These are phyloP conservation scores for Ceratocystis papillata DNA, from an alignment of 2,329 filamentous ascomycete genomes.

Conservation along the genomic window DNA sequence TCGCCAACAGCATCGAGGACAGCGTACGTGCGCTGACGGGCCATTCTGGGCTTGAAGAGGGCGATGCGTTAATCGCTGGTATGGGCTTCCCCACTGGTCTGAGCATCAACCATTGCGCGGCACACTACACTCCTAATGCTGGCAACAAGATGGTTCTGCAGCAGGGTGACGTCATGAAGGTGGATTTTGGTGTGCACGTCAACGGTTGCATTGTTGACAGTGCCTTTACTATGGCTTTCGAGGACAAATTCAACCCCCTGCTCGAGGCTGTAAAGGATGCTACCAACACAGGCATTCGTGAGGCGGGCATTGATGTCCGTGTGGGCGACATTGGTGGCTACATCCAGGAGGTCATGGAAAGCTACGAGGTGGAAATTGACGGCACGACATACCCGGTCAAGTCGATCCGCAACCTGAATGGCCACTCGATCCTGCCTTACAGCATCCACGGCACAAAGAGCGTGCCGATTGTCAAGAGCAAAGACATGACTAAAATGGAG, in stretches of 20 bases:
- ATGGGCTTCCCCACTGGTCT: constrained; percentile 72
- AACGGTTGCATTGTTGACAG: constrained; percentile 72
- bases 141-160: constrained; percentile 67
- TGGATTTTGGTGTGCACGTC: constrained; percentile 73
- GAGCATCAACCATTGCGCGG: constrained; percentile 66
- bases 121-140: constrained; percentile 69
- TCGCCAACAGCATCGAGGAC: constrained; percentile 71
- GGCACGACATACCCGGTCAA: constrained; percentile 59
- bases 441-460: constrained; percentile 71
- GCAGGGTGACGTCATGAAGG: constrained; percentile 67
- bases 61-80: constrained; percentile 60
- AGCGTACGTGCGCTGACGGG: constrained; percentile 60
- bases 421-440: constrained; percentile 66
- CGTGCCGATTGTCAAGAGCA: constrained; percentile 67
- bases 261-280: constrained; percentile 63
- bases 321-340: constrained; percentile 60
- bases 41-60: constrained; percentile 60
- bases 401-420: constrained; percentile 60
- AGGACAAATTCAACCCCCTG: constrained; percentile 63
- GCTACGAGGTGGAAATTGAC: constrained; percentile 61
- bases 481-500: constrained; percentile 73
- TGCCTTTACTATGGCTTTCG: constrained; percentile 68
- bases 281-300: constrained; percentile 73
- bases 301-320: constrained; percentile 69
- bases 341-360: constrained; percentile 69